A percentile compares a stretch with the other conserved stretches of the same genome.
These are phyloP conservation scores for Nissolia schottii DNA, from an alignment of 306 rosid genomes.

Conservation along the genomic window DNA sequence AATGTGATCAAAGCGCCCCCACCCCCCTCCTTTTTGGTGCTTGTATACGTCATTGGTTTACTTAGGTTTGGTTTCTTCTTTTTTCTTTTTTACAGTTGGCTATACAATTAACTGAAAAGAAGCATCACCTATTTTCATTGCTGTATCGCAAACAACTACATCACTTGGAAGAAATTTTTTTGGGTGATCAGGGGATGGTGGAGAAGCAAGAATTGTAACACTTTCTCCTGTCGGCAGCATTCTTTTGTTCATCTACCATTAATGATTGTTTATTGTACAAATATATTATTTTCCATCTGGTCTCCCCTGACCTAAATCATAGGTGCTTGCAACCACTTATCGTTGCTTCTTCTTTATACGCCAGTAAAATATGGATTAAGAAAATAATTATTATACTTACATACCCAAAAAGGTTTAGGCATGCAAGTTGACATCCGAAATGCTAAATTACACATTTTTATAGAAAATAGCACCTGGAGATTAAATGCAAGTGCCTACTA, in stretches of 20 bases:
- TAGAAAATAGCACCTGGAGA: not conserved
- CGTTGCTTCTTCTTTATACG: no score
- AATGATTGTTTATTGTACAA: not conserved
- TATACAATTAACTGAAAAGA: not conserved
- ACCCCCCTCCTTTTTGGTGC: no score
- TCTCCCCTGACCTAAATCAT: no score
- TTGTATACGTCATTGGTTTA: not conserved
- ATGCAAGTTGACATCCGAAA: not conserved
- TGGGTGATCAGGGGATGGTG: not conserved
- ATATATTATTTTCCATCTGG: no score
- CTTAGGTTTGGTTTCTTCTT: not conserved
- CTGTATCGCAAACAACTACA: not conserved
- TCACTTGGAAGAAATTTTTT: not conserved
- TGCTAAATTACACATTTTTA: not conserved
- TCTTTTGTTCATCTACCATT: not conserved
- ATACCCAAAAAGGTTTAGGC: no score
- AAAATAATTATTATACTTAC: no score
- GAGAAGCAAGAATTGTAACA: no score
- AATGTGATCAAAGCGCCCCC: no score
- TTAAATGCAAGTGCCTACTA: not conserved
- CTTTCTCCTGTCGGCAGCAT: not conserved
- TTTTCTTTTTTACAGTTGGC: not conserved
- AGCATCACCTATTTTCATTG: not conserved
- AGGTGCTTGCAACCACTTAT: no score
- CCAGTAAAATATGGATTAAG: no score